Evolutionary conservation across 2,329 filamentous ascomycete genomes (phyloP).

Genomic region (Calonectria ilicicola): DNA sequence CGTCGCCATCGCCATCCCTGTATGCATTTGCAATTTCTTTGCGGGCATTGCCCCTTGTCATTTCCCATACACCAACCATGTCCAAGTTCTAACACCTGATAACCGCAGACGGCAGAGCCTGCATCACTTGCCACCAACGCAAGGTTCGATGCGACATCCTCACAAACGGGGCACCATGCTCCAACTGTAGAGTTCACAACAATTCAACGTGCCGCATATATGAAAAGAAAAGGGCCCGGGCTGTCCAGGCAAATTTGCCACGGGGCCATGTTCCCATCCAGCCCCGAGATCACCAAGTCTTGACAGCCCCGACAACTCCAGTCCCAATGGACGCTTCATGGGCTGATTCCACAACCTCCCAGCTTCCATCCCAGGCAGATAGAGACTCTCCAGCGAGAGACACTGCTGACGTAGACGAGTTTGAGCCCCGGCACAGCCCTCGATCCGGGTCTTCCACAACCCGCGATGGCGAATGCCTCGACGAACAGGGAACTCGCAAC

Average conservation of each 20-base stretch:
- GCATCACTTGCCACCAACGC: constrained; percentile 61
- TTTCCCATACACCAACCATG: not conserved
- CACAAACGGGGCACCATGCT: constrained; percentile 58
- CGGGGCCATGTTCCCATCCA: constrained; percentile 54
- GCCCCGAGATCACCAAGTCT: constrained; percentile 54
- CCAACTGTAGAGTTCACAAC: constrained; percentile 58
- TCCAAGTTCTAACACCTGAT: not conserved
- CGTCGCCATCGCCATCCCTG: not conserved
- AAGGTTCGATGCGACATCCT: constrained; percentile 65
- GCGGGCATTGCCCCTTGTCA: not conserved
- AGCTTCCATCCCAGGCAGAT: not conserved
- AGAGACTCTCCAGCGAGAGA: not conserved
- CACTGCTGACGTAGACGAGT: not conserved
- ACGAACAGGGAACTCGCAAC: constrained; percentile 55
- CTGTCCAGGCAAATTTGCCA: constrained; percentile 47
- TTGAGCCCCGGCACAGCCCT: constrained; percentile 20
- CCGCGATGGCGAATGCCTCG: constrained; percentile 47
- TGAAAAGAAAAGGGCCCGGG: constrained; percentile 59
- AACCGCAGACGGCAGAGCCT: constrained; percentile 53
- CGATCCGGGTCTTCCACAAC: constrained; percentile 20
- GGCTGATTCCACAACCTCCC: constrained; percentile 19
- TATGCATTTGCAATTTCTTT: not conserved
- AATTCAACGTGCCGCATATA: constrained; percentile 59
- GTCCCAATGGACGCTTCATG: constrained; percentile 23
- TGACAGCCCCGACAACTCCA: constrained; percentile 40